Conservation (phyloP, 305 asterid genomes). For the Fraxinus dipetala region DNA sequence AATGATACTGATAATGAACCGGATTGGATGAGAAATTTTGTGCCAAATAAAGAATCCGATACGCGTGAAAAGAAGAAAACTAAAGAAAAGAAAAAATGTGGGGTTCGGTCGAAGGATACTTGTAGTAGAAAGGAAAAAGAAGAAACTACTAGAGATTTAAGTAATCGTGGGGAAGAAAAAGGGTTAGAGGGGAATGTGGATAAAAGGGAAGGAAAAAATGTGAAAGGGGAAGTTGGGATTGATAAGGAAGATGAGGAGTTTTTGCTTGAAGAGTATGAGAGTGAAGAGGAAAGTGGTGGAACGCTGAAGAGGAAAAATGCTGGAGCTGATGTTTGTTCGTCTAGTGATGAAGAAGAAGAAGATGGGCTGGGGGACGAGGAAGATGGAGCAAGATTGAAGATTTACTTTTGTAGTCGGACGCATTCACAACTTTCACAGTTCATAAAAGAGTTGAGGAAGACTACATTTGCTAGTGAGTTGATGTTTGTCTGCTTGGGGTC, state of each 20-base stretch:
- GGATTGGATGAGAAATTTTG: constrained; percentile 79
- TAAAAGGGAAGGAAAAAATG: constrained; percentile 30
- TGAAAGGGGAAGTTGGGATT: constrained; percentile 30
- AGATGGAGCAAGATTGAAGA: constrained; percentile 53
- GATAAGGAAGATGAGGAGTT: constrained; percentile 61
- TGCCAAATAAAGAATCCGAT: constrained; percentile 45
- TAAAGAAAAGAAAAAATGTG: constrained; percentile 26
- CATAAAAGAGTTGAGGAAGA: constrained; percentile 87
- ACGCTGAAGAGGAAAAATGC: constrained; percentile 51
- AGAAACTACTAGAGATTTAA: constrained; percentile 40
- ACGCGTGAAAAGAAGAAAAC: constrained; percentile 26
- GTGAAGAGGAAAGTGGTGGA: constrained; percentile 59
- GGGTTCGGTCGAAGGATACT: constrained; percentile 26
- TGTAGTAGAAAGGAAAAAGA: constrained; percentile 24
- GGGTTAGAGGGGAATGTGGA: constrained; percentile 26
- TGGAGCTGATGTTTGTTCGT: constrained; percentile 40
- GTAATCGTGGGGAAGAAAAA: constrained; percentile 28
- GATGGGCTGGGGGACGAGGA: constrained; percentile 41
- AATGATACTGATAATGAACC: constrained; percentile 75
- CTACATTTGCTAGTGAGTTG: constrained; percentile 67
- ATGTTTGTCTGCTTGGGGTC: constrained; percentile 88
- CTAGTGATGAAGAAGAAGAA: constrained; percentile 77
- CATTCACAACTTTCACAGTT: constrained; percentile 99
- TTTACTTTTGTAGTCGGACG: constrained; percentile 91
- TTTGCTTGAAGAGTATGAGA: constrained; percentile 78